phyloP scores from a whole-genome alignment of 2,329 filamentous ascomycete species.

The Tympanopsis confertula region DNA sequence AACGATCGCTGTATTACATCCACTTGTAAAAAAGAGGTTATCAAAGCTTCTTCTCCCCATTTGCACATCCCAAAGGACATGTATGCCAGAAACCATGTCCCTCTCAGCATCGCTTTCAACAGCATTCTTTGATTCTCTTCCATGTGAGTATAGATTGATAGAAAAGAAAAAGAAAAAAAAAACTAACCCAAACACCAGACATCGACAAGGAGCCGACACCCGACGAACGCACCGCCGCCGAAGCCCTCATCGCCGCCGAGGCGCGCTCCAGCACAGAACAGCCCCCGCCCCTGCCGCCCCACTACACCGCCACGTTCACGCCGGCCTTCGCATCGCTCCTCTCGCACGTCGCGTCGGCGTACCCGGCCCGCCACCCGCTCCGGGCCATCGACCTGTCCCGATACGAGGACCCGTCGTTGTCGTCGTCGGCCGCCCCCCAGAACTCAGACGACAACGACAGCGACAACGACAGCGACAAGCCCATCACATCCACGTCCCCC shows the following conservation, averaged over 20 bases:
- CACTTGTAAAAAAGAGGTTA: too few relatives aligned
- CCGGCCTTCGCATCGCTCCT: slow-evolving; percentile 52
- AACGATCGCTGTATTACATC: too few relatives aligned
- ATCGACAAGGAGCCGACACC: slow-evolving; percentile 65
- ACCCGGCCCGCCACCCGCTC: slow-evolving; percentile 27
- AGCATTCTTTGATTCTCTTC: slow-evolving; percentile 67
- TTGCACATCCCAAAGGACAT: not conserved
- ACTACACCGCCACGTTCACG: slow-evolving; percentile 44
- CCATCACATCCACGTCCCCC: slow-evolving; percentile 11
- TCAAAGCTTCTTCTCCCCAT: slow-evolving; percentile 1
- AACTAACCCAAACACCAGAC: slow-evolving; percentile 37
- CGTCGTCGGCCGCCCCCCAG: slow-evolving; percentile 52
- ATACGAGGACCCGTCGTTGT: slow-evolving; percentile 63
- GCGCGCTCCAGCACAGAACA: slow-evolving; percentile 30
- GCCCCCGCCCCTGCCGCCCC: slow-evolving; percentile 43
- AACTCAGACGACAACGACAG: slow-evolving; percentile 17
- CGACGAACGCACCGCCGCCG: slow-evolving; percentile 51
- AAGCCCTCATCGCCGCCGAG: slow-evolving; percentile 59
- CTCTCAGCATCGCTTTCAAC: slow-evolving; percentile 53
- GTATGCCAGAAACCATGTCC: slow-evolving; percentile 1
- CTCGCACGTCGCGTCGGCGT: slow-evolving; percentile 53
- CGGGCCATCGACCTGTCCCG: slow-evolving; percentile 62
- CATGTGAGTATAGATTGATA: slow-evolving; percentile 43
- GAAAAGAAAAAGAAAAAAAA: slow-evolving; percentile 9
- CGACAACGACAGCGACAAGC: slow-evolving; percentile 36